A percentile compares a stretch with the other conserved stretches of the same genome.
phyloP scores from a whole-genome alignment of 1,284 basidiomycete species.

The Anthracocystis walkeri region DNA sequence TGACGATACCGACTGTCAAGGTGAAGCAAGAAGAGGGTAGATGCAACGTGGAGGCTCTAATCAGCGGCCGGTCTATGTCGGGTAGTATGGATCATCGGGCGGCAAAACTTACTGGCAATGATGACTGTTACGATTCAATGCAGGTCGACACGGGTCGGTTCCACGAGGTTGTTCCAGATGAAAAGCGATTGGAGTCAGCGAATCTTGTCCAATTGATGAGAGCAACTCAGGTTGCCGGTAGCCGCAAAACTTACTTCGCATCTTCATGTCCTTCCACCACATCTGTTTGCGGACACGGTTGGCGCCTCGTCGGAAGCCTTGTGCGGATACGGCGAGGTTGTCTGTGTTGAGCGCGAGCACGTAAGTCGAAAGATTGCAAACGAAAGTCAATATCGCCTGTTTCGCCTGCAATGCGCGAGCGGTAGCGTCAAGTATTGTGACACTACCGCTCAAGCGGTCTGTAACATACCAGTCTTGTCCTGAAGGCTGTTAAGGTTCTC shows the following conservation, averaged over 20 bases:
- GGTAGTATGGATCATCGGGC: not conserved
- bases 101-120: constrained; percentile 31
- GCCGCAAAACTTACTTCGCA: constrained; percentile 44
- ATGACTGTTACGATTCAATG: constrained; percentile 26
- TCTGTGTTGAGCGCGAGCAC: constrained; percentile 73
- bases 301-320: constrained; percentile 96
- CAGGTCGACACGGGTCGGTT: too few relatives aligned
- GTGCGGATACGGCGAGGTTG: constrained; percentile 96
- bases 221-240: not conserved
- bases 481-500: constrained; percentile 93
- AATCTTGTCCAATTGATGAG: not conserved
- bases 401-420: not conserved
- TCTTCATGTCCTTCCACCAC: constrained; percentile 70
- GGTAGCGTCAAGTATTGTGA: not conserved
- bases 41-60: not conserved
- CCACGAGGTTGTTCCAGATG: not conserved
- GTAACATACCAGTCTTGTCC: constrained; percentile 92
- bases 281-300: constrained; percentile 97
- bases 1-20: constrained; percentile 62
- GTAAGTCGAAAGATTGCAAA: not conserved
- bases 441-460: not conserved
- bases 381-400: constrained; percentile 8
- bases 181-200: not conserved
- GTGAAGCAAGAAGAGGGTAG: not conserved
- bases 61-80: not conserved